phyloP scores from a whole-genome alignment of 1,139 yeast genomes.

The Candida albicans region DNA sequence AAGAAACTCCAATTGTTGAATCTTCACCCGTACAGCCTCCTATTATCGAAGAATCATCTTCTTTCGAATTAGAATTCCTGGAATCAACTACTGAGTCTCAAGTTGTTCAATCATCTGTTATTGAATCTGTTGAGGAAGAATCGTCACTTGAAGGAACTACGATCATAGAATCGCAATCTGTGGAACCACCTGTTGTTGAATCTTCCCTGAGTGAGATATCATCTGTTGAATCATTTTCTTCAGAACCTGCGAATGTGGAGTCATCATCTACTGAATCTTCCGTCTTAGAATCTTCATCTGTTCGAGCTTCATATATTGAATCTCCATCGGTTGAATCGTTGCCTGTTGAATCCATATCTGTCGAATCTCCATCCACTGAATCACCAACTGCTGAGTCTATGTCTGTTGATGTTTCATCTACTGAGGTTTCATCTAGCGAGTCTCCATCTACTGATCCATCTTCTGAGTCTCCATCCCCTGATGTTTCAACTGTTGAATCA shows the following conservation, averaged over 20 bases:
- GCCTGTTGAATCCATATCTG: background rate
- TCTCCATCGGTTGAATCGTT: background rate
- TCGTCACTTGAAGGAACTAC: constrained; percentile 1
- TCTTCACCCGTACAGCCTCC: constrained; percentile 25
- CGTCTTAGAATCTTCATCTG: background rate
- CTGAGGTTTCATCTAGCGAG: no score
- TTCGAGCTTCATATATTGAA: no score
- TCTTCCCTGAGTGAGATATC: no score
- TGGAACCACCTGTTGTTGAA: background rate
- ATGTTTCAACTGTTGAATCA: constrained; percentile 5
- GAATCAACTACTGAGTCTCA: background rate
- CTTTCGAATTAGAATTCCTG: background rate
- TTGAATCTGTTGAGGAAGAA: background rate
- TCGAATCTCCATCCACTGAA: background rate
- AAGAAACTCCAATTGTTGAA: no score
- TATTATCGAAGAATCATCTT: background rate
- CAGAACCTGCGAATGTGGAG: background rate
- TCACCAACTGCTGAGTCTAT: background rate
- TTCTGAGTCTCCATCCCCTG: background rate
- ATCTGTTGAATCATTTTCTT: background rate
- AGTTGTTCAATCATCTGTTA: constrained; percentile 1
- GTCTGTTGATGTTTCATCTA: background rate
- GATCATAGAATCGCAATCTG: constrained; percentile 2
- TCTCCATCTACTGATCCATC: background rate
- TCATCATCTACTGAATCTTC: background rate